These are phyloP conservation scores for Verticillium klebahnii DNA, from an alignment of 2,329 filamentous ascomycete species.

Conservation along the genomic window DNA sequence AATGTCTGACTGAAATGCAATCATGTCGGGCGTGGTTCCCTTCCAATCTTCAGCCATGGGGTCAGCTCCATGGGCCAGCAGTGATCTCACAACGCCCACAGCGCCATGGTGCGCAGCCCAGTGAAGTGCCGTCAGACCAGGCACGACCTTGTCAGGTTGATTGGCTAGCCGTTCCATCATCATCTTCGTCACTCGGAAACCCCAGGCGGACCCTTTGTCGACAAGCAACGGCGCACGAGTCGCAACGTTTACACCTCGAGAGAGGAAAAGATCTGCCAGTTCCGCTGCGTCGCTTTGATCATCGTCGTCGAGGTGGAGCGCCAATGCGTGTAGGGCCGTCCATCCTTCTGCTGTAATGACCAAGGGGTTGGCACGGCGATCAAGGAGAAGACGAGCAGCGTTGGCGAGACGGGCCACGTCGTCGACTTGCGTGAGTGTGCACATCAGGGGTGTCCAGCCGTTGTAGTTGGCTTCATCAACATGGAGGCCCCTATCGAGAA, in stretches of 20 bases:
- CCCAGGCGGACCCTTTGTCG: neutral
- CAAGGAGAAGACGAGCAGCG: constrained; percentile 16
- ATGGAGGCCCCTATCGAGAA: constrained; percentile 12
- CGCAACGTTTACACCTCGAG: neutral
- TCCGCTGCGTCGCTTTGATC: neutral
- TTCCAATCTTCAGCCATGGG: neutral
- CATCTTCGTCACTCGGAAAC: neutral
- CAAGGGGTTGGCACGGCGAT: constrained; percentile 15
- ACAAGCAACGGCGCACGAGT: neutral
- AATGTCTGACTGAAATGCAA: neutral
- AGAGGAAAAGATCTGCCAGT: neutral
- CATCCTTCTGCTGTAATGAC: constrained; percentile 17
- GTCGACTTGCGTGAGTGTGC: constrained; percentile 12
- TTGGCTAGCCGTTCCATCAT: neutral
- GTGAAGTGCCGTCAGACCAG: neutral
- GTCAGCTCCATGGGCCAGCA: neutral
- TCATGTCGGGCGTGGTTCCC: neutral
- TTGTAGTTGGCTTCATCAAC: constrained; percentile 17
- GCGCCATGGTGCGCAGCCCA: neutral
- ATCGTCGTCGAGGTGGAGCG: neutral
- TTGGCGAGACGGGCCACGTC: neutral
- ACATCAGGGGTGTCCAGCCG: constrained; percentile 25
- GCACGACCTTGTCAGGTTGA: neutral
- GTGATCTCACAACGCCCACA: neutral
- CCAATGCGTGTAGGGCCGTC: constrained; percentile 19